Evolutionary conservation across 768 basidiomycete genomes (phyloP), one percentile per base, ranked within the genome.

Genomic region (Leccinellum albellum): DNA sequence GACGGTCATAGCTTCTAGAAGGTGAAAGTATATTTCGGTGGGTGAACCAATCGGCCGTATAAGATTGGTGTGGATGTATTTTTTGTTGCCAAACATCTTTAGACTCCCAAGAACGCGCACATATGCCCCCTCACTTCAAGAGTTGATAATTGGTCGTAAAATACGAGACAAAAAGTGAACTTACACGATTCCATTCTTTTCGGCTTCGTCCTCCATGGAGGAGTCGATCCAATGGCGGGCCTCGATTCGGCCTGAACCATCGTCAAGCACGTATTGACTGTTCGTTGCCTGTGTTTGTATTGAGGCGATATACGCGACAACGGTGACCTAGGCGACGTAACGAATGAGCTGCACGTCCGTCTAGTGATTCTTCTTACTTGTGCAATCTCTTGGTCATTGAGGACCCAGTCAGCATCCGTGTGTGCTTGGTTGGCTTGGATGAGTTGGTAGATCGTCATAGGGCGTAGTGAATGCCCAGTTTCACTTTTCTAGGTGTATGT

Each of bases 171-270:
- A 8, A 63, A 70, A 50, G 13, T 17, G 13, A 26, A 70, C 76
- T 55, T 52, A 82, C 79, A 62, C 73, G 49, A 88, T 79, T 0
- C 76, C 80, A 47, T 75, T 75, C 53, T 78, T 75, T 6, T 76
- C 75, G 1, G 76, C 75, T 31, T 85, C 83, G 4, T 86, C 85
- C 26, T 82, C 82, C 49, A 71, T 73, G 33, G 77, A 77, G 12
- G 84, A 78, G 63, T 94, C 91, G 10, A 86, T 75, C 95, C 96
- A 98, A 60, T 86, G 86, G 23, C 89, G 83, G 23, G 85, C 87
- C 65, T 91, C 89, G 20, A 89, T 82, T 44, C 74, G 74, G 21
- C 88, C 93, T 3, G 91, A 90, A 13, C 94, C 93, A 69, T 99
- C 96, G 57, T 94, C 89, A 5, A 99, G 75, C 56, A 76, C 72